Evolutionary conservation across 2,329 filamentous ascomycete genomes (phyloP).

Genomic region (Colletotrichum tamarilloi): DNA sequence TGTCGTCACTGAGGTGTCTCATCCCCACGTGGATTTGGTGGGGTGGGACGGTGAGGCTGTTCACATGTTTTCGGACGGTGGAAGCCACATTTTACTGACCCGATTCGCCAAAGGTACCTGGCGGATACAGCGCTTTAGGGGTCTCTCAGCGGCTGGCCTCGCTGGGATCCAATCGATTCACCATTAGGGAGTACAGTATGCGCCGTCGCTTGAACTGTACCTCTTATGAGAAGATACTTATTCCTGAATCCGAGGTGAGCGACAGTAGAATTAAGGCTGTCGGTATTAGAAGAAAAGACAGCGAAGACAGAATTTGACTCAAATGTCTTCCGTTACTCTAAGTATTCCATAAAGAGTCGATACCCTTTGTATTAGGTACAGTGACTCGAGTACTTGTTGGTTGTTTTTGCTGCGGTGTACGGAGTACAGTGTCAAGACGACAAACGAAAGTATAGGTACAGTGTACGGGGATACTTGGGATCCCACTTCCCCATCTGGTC

Average conservation of each 20-base stretch:
- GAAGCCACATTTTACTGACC: neutral
- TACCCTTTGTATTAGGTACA: no score
- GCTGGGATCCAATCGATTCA: neutral
- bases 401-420: no score
- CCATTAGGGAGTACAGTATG: conserved; percentile 58
- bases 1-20: conserved; percentile 27
- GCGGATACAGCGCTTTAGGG: neutral
- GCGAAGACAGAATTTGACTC: no score
- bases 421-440: no score
- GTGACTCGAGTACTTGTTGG: no score
- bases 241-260: no score
- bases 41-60: conserved; percentile 24
- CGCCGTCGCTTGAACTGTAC: conserved; percentile 65
- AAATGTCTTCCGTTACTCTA: no score
- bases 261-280: no score
- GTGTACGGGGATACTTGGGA: neutral
- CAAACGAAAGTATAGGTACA: neutral
- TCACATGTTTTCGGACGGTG: conserved; percentile 22
- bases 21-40: conserved; percentile 19
- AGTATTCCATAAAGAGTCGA: no score
- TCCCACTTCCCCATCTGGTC: conserved; percentile 17
- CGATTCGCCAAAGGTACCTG: no score
- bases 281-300: no score
- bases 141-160: neutral
- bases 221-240: conserved; percentile 60